Percentiles rank a stretch among this genome's conserved stretches.
Evolutionary conservation across 2,329 filamentous ascomycete species (phyloP).

Genomic region (Botryotinia narcissicola): DNA sequence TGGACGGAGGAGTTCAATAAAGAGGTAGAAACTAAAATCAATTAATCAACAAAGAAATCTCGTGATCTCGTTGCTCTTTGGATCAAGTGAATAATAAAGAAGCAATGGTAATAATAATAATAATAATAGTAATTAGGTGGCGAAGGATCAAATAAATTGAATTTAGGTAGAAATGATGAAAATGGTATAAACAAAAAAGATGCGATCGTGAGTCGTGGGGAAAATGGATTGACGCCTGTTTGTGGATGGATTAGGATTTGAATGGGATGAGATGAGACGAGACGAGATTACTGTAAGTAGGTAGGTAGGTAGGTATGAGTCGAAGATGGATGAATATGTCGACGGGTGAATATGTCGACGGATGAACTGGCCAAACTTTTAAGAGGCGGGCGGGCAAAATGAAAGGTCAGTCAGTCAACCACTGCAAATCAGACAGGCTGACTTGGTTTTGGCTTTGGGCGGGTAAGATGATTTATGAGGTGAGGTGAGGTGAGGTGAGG

Average conservation of each 20-base stretch:
- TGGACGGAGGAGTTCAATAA: too few relatives aligned
- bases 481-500: not conserved
- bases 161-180: conserved; percentile 17
- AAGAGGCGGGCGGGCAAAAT: not conserved
- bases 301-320: not conserved
- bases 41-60: not conserved
- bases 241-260: not conserved
- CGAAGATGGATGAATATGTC: not conserved
- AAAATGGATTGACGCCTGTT: conserved; percentile 1
- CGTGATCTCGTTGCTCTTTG: not conserved
- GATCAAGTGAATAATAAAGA: not conserved
- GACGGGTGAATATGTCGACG: not conserved
- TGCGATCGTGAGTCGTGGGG: not conserved
- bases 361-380: not conserved
- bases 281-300: not conserved
- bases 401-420: not conserved
- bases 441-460: not conserved
- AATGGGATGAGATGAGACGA: not conserved
- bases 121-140: not conserved
- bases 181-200: not conserved
- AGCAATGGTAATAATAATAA: not conserved
- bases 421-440: not conserved
- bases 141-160: not conserved
- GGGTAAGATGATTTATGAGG: not conserved
- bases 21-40: not conserved